Conservation (phyloP, 768 basidiomycete species). For the Russula lepida region DNA sequence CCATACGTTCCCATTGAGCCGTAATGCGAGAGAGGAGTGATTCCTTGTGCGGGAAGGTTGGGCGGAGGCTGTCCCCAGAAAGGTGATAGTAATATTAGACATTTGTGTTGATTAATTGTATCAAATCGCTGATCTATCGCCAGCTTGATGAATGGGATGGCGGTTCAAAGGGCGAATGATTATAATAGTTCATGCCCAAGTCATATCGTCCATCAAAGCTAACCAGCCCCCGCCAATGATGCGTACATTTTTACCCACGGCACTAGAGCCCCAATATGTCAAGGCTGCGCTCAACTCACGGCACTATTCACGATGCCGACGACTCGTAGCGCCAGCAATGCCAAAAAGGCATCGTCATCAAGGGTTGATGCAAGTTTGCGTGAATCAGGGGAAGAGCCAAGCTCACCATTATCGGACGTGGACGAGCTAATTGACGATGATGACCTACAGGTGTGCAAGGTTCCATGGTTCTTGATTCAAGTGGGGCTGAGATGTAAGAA, state of each 20-base stretch:
- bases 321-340: conserved; percentile 10
- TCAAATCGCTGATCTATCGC: neutral
- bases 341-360: neutral
- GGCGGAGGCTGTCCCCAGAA: conserved; percentile 76
- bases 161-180: conserved; percentile 8
- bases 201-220: neutral
- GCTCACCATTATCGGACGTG: neutral
- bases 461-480: neutral
- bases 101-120: neutral
- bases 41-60: conserved; percentile 73
- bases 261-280: neutral
- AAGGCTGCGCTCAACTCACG: neutral
- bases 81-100: conserved; percentile 46
- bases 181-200: neutral
- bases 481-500: neutral
- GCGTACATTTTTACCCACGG: neutral
- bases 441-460: neutral
- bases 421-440: neutral
- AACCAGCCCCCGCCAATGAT: no score
- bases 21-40: conserved; percentile 64
- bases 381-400: neutral
- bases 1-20: conserved; percentile 66
- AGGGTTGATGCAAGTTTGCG: neutral
- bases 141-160: neutral
- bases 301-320: conserved; percentile 2